These are phyloP conservation scores for Detonula confervacea DNA, from an alignment of 352 stramenopile genomes.

Conservation along the genomic window DNA sequence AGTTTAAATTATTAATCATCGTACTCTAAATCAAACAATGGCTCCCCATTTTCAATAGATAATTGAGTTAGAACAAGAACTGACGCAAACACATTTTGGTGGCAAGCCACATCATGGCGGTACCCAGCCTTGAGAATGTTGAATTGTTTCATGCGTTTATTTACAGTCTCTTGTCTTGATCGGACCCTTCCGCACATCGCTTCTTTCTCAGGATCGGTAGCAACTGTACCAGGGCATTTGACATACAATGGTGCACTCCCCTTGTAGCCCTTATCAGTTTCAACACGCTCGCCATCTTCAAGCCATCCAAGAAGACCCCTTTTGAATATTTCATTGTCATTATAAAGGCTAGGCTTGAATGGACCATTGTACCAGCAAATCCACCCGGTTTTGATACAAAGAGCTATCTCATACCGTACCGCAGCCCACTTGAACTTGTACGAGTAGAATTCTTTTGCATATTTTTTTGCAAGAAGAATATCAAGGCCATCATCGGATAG, in stretches of 20 bases:
- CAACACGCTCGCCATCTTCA: constrained; percentile 8
- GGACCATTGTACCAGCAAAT: constrained; percentile 34
- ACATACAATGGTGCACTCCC: not conserved
- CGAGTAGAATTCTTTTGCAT: constrained; percentile 22
- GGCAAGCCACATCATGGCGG: constrained; percentile 13
- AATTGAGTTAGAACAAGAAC: constrained; percentile 33
- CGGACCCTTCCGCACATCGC: constrained; percentile 9
- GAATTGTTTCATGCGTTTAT: constrained; percentile 46
- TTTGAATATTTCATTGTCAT: constrained; percentile 33
- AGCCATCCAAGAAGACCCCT: constrained; percentile 3
- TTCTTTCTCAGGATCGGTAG: not conserved
- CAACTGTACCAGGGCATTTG: constrained; percentile 2
- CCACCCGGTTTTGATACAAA: constrained; percentile 28
- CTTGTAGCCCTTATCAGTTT: constrained; percentile 32
- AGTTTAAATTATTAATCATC: constrained; percentile 13
- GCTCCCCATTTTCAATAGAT: constrained; percentile 22
- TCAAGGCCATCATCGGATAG: constrained; percentile 52
- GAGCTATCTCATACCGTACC: constrained; percentile 30
- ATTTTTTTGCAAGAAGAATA: constrained; percentile 22
- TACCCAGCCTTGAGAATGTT: constrained; percentile 21
- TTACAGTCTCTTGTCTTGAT: constrained; percentile 40
- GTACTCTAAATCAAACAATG: constrained; percentile 20
- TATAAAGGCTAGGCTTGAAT: constrained; percentile 10
- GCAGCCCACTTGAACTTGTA: constrained; percentile 42
- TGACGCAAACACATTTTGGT: constrained; percentile 30